Evolutionary conservation across 495 filamentous ascomycete species (phyloP).

Genomic region (Pyronema domesticum): DNA sequence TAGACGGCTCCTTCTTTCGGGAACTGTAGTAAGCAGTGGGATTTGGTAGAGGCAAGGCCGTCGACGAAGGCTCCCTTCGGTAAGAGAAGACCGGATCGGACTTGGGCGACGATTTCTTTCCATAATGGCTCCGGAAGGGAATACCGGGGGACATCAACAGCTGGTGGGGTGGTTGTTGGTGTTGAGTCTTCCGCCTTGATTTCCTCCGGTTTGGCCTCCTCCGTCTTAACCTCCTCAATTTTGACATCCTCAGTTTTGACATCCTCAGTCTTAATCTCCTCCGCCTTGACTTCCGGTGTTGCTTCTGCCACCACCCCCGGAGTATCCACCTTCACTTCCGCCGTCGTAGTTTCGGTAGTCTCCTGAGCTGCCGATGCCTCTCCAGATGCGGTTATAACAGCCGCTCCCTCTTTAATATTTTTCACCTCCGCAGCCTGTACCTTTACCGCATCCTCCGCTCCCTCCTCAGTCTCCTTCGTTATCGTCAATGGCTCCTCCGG

Average conservation of each 20-base stretch:
- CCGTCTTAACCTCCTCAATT: slow-evolving; percentile 1
- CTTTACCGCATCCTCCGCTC: background rate
- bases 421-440: background rate
- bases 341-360: background rate
- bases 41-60: slow-evolving; percentile 34
- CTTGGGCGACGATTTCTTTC: slow-evolving; percentile 22
- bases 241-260: background rate
- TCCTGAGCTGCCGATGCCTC: background rate
- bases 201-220: slow-evolving; percentile 4
- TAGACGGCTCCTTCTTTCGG: slow-evolving; percentile 39
- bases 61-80: slow-evolving; percentile 22
- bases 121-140: slow-evolving; percentile 22
- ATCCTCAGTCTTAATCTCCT: background rate
- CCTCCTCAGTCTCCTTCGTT: background rate
- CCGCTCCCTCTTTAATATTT: background rate
- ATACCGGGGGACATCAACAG: slow-evolving; percentile 6
- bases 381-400: background rate
- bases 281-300: background rate
- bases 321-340: too few species aligned
- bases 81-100: slow-evolving; percentile 22
- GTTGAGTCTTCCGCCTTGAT: background rate
- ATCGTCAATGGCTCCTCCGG: background rate
- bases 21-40: slow-evolving; percentile 48
- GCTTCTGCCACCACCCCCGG: background rate
- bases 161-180: too few species aligned